Percentiles rank a stretch among this genome's conserved stretches.
Evolutionary conservation across 2,329 filamentous ascomycete species (phyloP).

Genomic region (Neophaeococcomyces mojaviensis): DNA sequence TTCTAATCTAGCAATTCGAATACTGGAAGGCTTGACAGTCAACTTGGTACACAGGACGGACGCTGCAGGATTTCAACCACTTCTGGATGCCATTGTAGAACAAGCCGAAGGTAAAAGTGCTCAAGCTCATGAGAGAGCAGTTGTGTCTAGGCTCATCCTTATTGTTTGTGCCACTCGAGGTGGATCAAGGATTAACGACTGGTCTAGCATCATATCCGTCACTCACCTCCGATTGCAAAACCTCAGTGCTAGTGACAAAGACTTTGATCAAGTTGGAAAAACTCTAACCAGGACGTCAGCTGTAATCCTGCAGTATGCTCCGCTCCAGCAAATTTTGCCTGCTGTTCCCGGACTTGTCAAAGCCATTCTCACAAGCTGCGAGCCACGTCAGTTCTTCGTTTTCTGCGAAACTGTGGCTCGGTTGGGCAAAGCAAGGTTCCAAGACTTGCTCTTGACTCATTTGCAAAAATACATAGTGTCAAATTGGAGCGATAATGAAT

Average conservation of each 20-base stretch:
- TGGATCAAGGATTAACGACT: constrained; percentile 65
- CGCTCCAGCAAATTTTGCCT: constrained; percentile 71
- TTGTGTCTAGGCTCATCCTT: constrained; percentile 25
- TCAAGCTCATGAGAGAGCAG: constrained; percentile 4
- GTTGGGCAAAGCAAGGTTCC: constrained; percentile 66
- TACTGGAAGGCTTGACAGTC: constrained; percentile 65
- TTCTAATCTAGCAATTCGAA: background rate
- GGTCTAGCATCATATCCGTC: constrained; percentile 57
- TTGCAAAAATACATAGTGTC: constrained; percentile 77
- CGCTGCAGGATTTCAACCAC: constrained; percentile 61
- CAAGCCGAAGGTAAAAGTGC: constrained; percentile 29
- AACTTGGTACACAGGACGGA: constrained; percentile 78
- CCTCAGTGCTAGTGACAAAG: constrained; percentile 20
- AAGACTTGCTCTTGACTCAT: constrained; percentile 66
- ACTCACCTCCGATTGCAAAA: constrained; percentile 47
- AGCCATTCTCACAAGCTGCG: constrained; percentile 55
- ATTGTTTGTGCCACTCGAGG: constrained; percentile 53
- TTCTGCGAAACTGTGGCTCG: constrained; percentile 79
- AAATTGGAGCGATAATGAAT: constrained; percentile 63
- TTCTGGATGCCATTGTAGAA: constrained; percentile 57
- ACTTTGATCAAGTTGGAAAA: constrained; percentile 19
- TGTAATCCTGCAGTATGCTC: constrained; percentile 65
- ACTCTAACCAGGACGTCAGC: constrained; percentile 44
- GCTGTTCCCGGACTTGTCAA: constrained; percentile 60
- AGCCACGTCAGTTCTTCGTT: constrained; percentile 67